These are phyloP conservation scores for Persicaria maculosa DNA, from an alignment of 148 eudicot species.

Conservation along the genomic window DNA sequence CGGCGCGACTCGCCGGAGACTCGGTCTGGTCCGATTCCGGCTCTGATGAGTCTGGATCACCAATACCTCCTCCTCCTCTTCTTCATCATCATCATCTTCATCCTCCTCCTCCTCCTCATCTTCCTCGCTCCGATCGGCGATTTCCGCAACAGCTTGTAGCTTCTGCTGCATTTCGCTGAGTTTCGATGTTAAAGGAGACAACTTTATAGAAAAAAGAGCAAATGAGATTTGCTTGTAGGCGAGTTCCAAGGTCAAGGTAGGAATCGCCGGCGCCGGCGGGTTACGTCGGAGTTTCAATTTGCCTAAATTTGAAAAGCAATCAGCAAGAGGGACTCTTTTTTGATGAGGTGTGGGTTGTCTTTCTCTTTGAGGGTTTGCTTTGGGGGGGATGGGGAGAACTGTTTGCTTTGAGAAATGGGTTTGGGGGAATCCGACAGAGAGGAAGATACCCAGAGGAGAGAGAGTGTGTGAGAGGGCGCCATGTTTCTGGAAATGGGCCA, in stretches of 20 bases:
- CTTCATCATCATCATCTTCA: constrained; percentile 8
- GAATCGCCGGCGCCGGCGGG: constrained; percentile 3
- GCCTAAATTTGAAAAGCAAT: background rate
- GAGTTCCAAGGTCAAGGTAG: background rate
- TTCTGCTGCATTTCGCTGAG: constrained; percentile 10
- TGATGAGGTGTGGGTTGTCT: background rate
- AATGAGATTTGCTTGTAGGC: background rate
- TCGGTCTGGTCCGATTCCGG: constrained; percentile 12
- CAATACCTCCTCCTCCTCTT: background rate
- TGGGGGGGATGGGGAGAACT: constrained; percentile 1
- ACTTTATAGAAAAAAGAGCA: too few species aligned
- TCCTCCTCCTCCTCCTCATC: constrained; percentile 20
- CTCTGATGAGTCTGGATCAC: background rate
- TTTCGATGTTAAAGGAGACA: background rate
- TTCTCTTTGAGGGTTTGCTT: background rate
- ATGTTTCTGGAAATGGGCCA: constrained; percentile 8
- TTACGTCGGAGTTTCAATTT: background rate
- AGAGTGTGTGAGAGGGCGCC: background rate
- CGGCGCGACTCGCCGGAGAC: constrained; percentile 32
- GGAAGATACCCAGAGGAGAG: background rate
- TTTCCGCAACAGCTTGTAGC: background rate
- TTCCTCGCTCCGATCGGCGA: constrained; percentile 12
- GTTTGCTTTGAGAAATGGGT: constrained; percentile 6
- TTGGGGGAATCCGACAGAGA: background rate
- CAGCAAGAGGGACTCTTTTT: background rate